Evolutionary conservation across 768 basidiomycete species (phyloP).

Genomic region (Asterophora lycoperdoides): DNA sequence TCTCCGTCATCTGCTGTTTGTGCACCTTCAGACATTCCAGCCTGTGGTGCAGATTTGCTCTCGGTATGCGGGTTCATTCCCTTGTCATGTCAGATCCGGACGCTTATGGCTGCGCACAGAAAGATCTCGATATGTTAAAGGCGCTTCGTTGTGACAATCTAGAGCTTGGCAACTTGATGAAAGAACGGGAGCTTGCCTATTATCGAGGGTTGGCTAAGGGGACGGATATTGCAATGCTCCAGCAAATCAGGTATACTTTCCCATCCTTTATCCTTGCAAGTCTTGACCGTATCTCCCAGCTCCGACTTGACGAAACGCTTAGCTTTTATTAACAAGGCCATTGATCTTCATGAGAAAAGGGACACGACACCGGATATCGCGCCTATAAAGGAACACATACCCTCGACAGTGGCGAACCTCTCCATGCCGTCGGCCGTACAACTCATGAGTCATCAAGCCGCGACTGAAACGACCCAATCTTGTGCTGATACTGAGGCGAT

Average conservation of each 20-base stretch:
- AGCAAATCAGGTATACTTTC: conserved; percentile 34
- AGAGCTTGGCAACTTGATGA: conserved; percentile 21
- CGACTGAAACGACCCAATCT: background rate
- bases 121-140: conserved; percentile 25
- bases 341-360: conserved; percentile 21
- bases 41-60: conserved; percentile 25
- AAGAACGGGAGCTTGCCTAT: conserved; percentile 14
- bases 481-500: background rate
- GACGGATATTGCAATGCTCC: conserved; percentile 39
- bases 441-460: background rate
- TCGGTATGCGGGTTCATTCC: conserved; percentile 15
- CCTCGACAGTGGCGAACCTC: background rate
- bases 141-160: conserved; percentile 27
- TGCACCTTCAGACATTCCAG: background rate
- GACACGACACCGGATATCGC: background rate
- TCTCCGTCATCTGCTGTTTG: background rate
- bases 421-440: background rate
- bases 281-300: conserved; percentile 20
- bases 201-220: conserved; percentile 17
- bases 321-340: conserved; percentile 30
- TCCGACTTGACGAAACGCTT: conserved; percentile 35
- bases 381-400: background rate
- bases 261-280: background rate
- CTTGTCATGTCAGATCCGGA: background rate
- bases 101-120: conserved; percentile 19